Evolutionary conservation across 164 flowering plant species (phyloP).

Genomic region (Berberis vulgaris): DNA sequence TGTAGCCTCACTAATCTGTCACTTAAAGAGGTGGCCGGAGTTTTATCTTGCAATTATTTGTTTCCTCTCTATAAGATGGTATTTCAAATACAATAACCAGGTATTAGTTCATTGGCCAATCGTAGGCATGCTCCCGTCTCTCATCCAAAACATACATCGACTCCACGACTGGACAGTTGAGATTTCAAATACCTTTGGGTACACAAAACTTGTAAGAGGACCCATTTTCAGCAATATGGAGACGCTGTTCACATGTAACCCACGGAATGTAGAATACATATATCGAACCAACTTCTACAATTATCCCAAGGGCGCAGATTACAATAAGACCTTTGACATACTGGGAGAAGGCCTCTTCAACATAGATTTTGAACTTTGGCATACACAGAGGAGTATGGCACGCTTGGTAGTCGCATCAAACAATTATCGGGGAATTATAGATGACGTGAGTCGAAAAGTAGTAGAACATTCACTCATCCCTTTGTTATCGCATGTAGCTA

Average conservation of each 20-base stretch:
- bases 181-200: not conserved
- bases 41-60: not conserved
- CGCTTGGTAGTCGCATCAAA: not conserved
- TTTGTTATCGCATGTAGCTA: constrained; percentile 3
- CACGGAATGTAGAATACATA: constrained; percentile 2
- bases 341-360: constrained; percentile 8
- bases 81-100: not conserved
- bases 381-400: constrained; percentile 6
- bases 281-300: not conserved
- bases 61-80: constrained; percentile 3
- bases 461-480: constrained; percentile 1
- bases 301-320: constrained; percentile 5
- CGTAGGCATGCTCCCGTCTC: constrained; percentile 1
- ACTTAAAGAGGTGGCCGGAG: not conserved
- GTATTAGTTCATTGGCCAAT: constrained; percentile 6
- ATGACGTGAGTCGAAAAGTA: not conserved
- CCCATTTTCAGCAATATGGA: not conserved
- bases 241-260: constrained; percentile 2
- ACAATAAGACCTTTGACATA: constrained; percentile 3
- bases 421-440: not conserved
- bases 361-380: constrained; percentile 5
- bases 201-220: not conserved
- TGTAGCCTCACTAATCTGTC: too few relatives aligned
- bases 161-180: constrained; percentile 5
- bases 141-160: constrained; percentile 1